Conservation (phyloP, 2,329 filamentous ascomycete species). For the Hysterium pulicare region DNA sequence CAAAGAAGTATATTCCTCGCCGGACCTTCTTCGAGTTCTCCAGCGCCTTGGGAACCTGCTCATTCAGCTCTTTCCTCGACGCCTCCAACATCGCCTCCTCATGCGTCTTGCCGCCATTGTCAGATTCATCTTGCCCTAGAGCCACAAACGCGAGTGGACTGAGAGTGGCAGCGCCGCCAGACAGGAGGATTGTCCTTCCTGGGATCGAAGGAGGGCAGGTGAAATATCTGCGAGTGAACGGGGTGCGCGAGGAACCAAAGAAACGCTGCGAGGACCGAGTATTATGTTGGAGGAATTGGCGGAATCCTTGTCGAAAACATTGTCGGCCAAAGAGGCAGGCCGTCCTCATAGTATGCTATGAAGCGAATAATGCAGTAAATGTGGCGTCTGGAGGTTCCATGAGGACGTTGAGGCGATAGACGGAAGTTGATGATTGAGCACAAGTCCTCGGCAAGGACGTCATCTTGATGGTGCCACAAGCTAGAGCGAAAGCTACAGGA, state of each 20-base stretch:
- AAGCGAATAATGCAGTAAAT: constrained; percentile 10
- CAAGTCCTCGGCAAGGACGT: constrained; percentile 3
- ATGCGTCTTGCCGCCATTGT: constrained; percentile 58
- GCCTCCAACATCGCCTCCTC: constrained; percentile 84
- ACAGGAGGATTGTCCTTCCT: constrained; percentile 30
- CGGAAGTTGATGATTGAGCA: not conserved
- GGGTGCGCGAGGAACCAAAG: constrained; percentile 21
- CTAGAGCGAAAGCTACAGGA: too few species aligned
- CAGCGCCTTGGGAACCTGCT: constrained; percentile 62
- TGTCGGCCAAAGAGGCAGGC: constrained; percentile 49
- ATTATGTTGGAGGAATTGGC: constrained; percentile 18
- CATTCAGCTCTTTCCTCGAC: constrained; percentile 73
- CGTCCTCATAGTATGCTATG: constrained; percentile 46
- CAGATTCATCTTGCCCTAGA: constrained; percentile 50
- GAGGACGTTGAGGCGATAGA: not conserved
- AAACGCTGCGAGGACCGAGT: constrained; percentile 20
- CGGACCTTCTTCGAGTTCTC: constrained; percentile 57
- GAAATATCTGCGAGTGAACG: constrained; percentile 29
- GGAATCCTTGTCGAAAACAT: constrained; percentile 43
- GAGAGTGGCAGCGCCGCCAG: constrained; percentile 37
- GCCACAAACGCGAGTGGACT: constrained; percentile 59
- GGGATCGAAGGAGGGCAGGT: constrained; percentile 31
- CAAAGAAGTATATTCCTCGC: constrained; percentile 60
- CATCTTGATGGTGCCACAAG: constrained; percentile 3
- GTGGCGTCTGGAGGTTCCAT: not conserved